Evolutionary conservation across 768 basidiomycete species (phyloP).

Genomic region (Calvatia gigantea): DNA sequence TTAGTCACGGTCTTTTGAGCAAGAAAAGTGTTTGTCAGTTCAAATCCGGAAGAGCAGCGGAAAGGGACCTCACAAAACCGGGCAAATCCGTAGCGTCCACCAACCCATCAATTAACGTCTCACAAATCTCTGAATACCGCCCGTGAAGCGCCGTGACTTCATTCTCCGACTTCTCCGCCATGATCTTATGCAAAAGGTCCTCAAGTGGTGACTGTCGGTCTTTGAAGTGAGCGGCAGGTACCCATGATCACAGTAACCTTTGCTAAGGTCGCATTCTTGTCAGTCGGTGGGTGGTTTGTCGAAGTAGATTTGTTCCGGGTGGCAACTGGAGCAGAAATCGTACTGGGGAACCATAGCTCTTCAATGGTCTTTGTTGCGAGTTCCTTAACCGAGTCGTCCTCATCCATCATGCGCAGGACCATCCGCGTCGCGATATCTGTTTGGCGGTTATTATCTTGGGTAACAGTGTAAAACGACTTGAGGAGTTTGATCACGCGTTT

Average conservation of each 20-base stretch:
- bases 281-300: constrained; percentile 29
- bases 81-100: constrained; percentile 83
- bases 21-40: not conserved
- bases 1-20: constrained; percentile 67
- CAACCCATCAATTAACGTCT: constrained; percentile 80
- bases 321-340: constrained; percentile 25
- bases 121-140: constrained; percentile 80
- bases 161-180: constrained; percentile 62
- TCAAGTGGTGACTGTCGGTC: constrained; percentile 85
- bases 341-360: constrained; percentile 80
- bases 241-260: constrained; percentile 86
- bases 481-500: constrained; percentile 96
- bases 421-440: constrained; percentile 82
- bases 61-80: constrained; percentile 54
- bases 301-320: constrained; percentile 30
- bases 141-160: constrained; percentile 53
- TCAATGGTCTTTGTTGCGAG: constrained; percentile 87
- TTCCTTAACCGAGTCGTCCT: constrained; percentile 94
- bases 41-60: not conserved
- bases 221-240: constrained; percentile 74
- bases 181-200: constrained; percentile 80
- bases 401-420: constrained; percentile 82
- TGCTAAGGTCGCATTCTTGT: constrained; percentile 51
- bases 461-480: constrained; percentile 72
- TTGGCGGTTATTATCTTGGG: constrained; percentile 53